These are phyloP conservation scores for Pilasporangium apinafurcum DNA, from an alignment of 352 stramenopile species.

Conservation along the genomic window DNA sequence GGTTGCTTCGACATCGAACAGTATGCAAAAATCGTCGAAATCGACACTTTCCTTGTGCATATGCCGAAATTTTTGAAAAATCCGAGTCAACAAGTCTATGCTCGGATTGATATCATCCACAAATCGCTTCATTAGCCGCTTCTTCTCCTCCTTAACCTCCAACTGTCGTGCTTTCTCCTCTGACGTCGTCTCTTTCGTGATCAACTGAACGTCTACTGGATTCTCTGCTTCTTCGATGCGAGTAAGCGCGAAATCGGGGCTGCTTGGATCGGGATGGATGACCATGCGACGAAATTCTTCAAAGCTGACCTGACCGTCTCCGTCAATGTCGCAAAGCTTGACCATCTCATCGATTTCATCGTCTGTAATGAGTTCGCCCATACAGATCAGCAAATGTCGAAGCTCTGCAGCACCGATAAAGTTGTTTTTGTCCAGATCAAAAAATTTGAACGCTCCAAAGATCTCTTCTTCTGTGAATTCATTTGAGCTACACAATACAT, in stretches of 20 bases:
- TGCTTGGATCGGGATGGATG: constrained; percentile 85
- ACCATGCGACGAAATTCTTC: constrained; percentile 89
- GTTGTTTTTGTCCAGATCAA: constrained; percentile 93
- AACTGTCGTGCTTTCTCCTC: constrained; percentile 47
- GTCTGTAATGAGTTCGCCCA: constrained; percentile 94
- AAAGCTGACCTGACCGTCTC: constrained; percentile 90
- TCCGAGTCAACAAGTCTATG: constrained; percentile 52
- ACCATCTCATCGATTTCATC: constrained; percentile 94
- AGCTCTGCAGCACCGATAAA: constrained; percentile 91
- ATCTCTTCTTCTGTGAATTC: constrained; percentile 93
- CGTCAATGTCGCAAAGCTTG: constrained; percentile 88
- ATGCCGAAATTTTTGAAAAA: constrained; percentile 49
- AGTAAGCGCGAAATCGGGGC: constrained; percentile 61
- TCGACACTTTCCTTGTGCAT: constrained; percentile 50
- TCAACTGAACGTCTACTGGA: constrained; percentile 19
- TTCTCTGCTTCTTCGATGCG: constrained; percentile 12
- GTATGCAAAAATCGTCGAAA: constrained; percentile 74
- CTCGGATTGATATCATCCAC: constrained; percentile 60
- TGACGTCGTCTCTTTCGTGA: constrained; percentile 22
- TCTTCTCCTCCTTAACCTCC: constrained; percentile 69
- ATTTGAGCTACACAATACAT: constrained; percentile 16
- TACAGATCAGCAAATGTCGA: constrained; percentile 91
- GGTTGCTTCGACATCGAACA: constrained; percentile 86
- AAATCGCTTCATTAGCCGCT: constrained; percentile 61
- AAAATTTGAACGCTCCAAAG: constrained; percentile 83